A percentile compares a stretch with the other conserved stretches of the same genome.
Conservation (phyloP, 2,329 filamentous ascomycete genomes). For the Colletotrichum sp. region DNA sequence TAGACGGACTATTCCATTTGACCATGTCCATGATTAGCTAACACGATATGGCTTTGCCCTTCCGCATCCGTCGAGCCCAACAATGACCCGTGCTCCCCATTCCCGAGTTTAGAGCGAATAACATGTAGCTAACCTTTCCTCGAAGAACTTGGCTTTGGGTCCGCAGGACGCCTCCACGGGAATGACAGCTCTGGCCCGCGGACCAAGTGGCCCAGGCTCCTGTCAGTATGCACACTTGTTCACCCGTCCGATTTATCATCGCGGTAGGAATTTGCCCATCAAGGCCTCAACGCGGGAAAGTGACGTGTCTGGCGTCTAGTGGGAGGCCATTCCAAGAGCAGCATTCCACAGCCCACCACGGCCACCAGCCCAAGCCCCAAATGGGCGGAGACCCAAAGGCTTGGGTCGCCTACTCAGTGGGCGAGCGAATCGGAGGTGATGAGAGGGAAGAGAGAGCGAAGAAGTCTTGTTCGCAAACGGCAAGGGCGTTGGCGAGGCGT, state of each 20-base stretch:
- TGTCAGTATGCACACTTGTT: not conserved
- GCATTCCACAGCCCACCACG: not conserved
- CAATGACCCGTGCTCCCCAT: not conserved
- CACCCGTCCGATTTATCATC: not conserved
- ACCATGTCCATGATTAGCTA: not conserved
- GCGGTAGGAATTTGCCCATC: not conserved
- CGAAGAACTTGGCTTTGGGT: not conserved
- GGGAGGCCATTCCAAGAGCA: not conserved
- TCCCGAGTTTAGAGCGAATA: conserved; percentile 4
- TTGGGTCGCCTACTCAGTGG: not conserved
- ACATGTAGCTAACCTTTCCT: not conserved
- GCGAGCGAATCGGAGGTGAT: not conserved
- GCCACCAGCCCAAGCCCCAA: not conserved
- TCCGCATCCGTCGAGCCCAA: conserved; percentile 4
- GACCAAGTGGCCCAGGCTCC: not conserved
- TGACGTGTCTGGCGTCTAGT: not conserved
- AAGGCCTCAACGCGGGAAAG: not conserved
- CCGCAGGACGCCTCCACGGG: not conserved
- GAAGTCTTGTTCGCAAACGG: conserved; percentile 9
- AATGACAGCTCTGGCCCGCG: conserved; percentile 1
- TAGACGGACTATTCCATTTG: not conserved
- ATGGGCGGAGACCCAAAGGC: not conserved
- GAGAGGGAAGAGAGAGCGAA: not conserved
- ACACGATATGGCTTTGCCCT: not conserved
- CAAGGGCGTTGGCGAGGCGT: conserved; percentile 5